Evolutionary conservation across 2,329 filamentous ascomycete species (phyloP).

Genomic region (Blastomyces silverae): DNA sequence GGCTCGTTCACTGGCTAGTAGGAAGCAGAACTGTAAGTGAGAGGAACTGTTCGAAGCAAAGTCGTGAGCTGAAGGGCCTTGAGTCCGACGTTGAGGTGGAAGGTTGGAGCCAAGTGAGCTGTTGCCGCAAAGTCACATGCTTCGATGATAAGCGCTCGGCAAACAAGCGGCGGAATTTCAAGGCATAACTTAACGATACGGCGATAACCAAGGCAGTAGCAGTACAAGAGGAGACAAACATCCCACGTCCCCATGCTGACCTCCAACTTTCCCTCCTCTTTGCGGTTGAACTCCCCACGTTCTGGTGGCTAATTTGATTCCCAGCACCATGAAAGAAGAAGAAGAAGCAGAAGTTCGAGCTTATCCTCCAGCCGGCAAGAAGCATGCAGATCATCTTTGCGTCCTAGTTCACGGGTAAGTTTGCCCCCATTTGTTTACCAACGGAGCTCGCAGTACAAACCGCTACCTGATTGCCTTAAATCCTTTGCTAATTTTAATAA

Average conservation of each 20-base stretch:
- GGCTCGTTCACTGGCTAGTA: neutral
- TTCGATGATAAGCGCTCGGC: neutral
- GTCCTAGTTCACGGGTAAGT: constrained; percentile 57
- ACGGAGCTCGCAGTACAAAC: neutral
- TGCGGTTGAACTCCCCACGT: neutral
- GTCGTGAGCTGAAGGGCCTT: too few species aligned
- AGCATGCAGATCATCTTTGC: constrained; percentile 48
- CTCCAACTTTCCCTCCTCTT: neutral
- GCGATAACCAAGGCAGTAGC: neutral
- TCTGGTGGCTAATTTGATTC: neutral
- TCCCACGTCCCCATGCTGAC: too few species aligned
- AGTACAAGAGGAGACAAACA: too few species aligned
- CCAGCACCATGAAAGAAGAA: neutral
- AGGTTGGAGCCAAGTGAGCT: neutral
- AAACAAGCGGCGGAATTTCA: neutral
- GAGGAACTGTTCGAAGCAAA: neutral
- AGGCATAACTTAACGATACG: too few species aligned
- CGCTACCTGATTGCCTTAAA: neutral
- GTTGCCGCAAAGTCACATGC: neutral
- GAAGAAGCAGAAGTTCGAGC: neutral
- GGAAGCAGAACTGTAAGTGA: neutral
- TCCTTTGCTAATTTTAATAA: neutral
- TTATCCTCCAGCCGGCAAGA: neutral
- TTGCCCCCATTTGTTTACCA: neutral
- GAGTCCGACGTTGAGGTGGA: neutral